Conservation (phyloP, 2,329 filamentous ascomycete genomes). For the Bimuria novae-zelandiae region DNA sequence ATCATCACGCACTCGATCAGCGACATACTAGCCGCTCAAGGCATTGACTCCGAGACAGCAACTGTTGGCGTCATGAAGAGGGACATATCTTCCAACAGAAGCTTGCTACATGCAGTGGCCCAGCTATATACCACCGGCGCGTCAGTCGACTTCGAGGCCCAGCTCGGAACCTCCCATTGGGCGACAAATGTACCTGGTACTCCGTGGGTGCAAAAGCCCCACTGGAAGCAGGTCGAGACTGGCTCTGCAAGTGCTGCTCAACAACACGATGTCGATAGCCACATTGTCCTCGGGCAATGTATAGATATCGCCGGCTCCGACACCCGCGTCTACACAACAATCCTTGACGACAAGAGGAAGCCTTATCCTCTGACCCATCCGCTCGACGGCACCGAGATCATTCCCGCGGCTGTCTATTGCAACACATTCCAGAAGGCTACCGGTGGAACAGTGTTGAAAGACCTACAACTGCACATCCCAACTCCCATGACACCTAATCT, state of each 20-base stretch:
- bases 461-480: slow-evolving; percentile 45
- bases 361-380: slow-evolving; percentile 51
- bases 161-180: slow-evolving; percentile 13
- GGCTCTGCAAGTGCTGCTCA: background rate
- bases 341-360: slow-evolving; percentile 44
- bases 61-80: slow-evolving; percentile 41
- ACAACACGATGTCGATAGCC: slow-evolving; percentile 21
- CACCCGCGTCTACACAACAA: slow-evolving; percentile 32
- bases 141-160: slow-evolving; percentile 27
- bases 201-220: slow-evolving; percentile 33
- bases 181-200: slow-evolving; percentile 16
- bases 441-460: slow-evolving; percentile 28
- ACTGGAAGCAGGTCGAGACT: slow-evolving; percentile 23
- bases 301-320: slow-evolving; percentile 18
- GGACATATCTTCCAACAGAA: slow-evolving; percentile 29
- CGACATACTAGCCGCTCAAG: slow-evolving; percentile 44
- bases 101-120: slow-evolving; percentile 33
- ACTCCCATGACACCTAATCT: slow-evolving; percentile 40
- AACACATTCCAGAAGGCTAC: slow-evolving; percentile 49
- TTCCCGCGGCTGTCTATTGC: slow-evolving; percentile 49
- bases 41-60: slow-evolving; percentile 37
- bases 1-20: slow-evolving; percentile 50
- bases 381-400: slow-evolving; percentile 50
- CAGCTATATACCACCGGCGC: slow-evolving; percentile 39
- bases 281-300: slow-evolving; percentile 20